Conservation (phyloP, 1,139 yeast species). For the Diutina ranongensis region DNA sequence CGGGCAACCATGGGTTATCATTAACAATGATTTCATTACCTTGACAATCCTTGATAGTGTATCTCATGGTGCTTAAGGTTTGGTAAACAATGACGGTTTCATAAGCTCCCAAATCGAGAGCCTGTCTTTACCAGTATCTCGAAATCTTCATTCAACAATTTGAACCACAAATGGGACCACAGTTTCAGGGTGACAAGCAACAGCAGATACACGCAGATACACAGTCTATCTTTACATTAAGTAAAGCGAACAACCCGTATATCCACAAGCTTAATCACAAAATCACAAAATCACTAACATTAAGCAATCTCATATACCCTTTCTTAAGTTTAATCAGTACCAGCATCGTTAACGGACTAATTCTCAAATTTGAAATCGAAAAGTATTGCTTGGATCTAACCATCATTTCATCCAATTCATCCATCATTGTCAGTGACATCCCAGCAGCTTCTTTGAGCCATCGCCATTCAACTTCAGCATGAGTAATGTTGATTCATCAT, state of each 20-base stretch:
- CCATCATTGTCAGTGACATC: slow-evolving; percentile 3
- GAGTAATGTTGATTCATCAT: not conserved
- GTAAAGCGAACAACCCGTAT: slow-evolving; percentile 97
- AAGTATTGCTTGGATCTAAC: slow-evolving; percentile 46
- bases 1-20: slow-evolving; percentile 60
- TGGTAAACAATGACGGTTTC: slow-evolving; percentile 89
- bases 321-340: slow-evolving; percentile 46
- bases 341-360: slow-evolving; percentile 36
- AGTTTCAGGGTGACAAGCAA: slow-evolving; percentile 93
- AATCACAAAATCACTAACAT: slow-evolving; percentile 50
- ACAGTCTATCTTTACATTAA: too few relatives aligned
- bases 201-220: too few relatives aligned
- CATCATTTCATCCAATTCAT: slow-evolving; percentile 39
- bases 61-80: slow-evolving; percentile 75
- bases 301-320: slow-evolving; percentile 45
- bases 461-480: not conserved
- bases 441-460: slow-evolving; percentile 2
- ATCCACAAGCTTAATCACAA: slow-evolving; percentile 88
- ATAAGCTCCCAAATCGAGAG: slow-evolving; percentile 91
- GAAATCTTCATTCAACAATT: slow-evolving; percentile 79
- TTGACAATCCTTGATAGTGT: slow-evolving; percentile 74
- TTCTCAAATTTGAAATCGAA: slow-evolving; percentile 37
- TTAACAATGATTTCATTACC: slow-evolving; percentile 69
- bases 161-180: slow-evolving; percentile 93
- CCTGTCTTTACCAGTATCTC: slow-evolving; percentile 95